Evolutionary conservation across 148 eudicot genomes (phyloP).

Genomic region (Chenopodium quinoa): DNA sequence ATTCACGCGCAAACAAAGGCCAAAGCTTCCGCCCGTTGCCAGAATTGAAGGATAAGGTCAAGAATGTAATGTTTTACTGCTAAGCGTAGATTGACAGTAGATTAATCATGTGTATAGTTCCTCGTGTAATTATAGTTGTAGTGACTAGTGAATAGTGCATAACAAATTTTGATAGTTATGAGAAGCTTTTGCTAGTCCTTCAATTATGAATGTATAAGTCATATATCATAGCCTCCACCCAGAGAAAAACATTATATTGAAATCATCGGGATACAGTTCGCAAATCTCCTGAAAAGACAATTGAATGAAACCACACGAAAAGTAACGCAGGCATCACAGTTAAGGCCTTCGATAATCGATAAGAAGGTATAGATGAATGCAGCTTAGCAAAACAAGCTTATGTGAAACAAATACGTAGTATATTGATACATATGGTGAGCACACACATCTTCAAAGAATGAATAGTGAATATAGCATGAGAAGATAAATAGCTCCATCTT

Average conservation of each 20-base stretch:
- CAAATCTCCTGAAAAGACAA: neutral
- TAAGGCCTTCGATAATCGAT: too few species aligned
- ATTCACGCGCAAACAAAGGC: conserved; percentile 34
- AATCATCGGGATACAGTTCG: neutral
- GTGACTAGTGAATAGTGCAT: conserved; percentile 21
- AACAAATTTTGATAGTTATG: conserved; percentile 24
- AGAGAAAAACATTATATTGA: neutral
- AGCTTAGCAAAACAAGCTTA: neutral
- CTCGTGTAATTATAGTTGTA: conserved; percentile 31
- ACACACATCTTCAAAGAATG: neutral
- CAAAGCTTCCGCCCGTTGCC: conserved; percentile 58
- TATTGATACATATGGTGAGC: neutral
- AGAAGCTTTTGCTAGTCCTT: conserved; percentile 20
- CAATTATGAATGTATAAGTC: neutral
- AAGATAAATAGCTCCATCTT: too few species aligned
- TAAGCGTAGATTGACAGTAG: conserved; percentile 24
- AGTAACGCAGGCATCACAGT: too few species aligned
- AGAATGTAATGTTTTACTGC: conserved; percentile 82
- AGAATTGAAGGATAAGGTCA: conserved; percentile 69
- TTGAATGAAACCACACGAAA: neutral
- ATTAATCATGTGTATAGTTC: conserved; percentile 25
- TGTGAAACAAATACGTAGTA: too few species aligned
- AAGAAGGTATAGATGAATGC: too few species aligned
- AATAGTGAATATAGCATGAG: too few species aligned
- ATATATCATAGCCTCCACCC: neutral